Evolutionary conservation across 805 yeast species (phyloP).

Genomic region (Kodamaea leandrae): DNA sequence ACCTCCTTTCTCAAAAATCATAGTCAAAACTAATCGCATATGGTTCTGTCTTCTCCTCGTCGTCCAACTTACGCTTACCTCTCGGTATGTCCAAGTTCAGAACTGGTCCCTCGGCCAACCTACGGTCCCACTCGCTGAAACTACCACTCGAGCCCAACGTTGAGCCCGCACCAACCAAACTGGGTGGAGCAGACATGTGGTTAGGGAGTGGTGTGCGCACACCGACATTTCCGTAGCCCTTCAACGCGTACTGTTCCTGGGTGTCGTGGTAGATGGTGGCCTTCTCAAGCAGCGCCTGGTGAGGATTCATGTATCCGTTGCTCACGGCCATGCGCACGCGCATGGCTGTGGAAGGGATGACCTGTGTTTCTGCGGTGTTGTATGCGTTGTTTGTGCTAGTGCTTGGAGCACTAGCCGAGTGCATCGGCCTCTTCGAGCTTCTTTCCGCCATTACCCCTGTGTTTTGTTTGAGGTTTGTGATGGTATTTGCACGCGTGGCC

Average conservation of each 20-base stretch:
- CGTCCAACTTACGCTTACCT: constrained; percentile 30
- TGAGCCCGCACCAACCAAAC: constrained; percentile 41
- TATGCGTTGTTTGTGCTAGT: constrained; percentile 20
- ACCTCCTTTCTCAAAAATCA: constrained; percentile 3
- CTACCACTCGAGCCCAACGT: constrained; percentile 43
- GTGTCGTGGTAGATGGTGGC: constrained; percentile 9
- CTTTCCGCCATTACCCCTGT: constrained; percentile 1
- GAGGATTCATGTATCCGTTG: constrained; percentile 49
- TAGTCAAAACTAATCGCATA: constrained; percentile 7
- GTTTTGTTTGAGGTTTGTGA: neutral
- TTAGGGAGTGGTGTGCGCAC: constrained; percentile 42
- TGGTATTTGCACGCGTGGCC: constrained; percentile 3
- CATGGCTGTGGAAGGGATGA: constrained; percentile 50
- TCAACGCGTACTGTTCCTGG: constrained; percentile 3
- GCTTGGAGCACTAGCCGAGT: constrained; percentile 6
- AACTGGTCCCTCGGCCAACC: constrained; percentile 12
- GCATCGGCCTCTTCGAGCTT: constrained; percentile 29
- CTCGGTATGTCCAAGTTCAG: constrained; percentile 18
- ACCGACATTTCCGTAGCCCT: constrained; percentile 10
- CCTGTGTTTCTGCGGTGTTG: constrained; percentile 2
- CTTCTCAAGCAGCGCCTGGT: constrained; percentile 9
- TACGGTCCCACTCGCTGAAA: constrained; percentile 42
- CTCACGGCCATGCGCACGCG: constrained; percentile 65
- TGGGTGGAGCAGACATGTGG: constrained; percentile 43
- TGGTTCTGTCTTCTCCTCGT: constrained; percentile 13